A percentile compares a stretch with the other conserved stretches of the same genome.
Conservation (phyloP, 75 land plant species). For the Selaginella moellendorffii region DNA sequence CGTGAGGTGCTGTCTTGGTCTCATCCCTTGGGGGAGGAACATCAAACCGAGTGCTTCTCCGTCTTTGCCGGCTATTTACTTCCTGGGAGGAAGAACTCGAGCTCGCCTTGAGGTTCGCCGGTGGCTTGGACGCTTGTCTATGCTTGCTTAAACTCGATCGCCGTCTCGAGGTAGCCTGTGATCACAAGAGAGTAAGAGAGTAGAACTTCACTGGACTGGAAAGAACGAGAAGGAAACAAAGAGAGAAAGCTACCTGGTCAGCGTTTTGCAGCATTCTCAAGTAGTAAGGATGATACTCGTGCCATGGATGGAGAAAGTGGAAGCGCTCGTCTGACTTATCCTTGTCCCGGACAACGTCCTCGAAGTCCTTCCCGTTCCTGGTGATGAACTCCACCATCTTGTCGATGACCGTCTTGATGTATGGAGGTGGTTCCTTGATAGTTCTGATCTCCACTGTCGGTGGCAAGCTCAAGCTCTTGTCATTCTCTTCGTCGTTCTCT, state of each 20-base stretch:
- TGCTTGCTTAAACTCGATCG: background rate
- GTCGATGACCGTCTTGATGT: slow-evolving; percentile 34
- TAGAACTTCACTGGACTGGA: too few relatives aligned
- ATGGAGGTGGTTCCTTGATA: slow-evolving; percentile 49
- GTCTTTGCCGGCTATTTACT: too few relatives aligned
- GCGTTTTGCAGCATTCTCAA: slow-evolving; percentile 31
- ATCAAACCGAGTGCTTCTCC: background rate
- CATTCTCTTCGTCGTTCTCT: slow-evolving; percentile 58
- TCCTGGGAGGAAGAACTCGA: too few relatives aligned
- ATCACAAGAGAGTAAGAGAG: background rate
- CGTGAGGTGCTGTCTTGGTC: too few relatives aligned
- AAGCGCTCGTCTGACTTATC: slow-evolving; percentile 37
- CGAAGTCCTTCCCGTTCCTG: slow-evolving; percentile 62
- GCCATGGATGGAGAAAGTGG: slow-evolving; percentile 46
- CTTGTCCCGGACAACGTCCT: slow-evolving; percentile 44
- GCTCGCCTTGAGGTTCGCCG: too few relatives aligned
- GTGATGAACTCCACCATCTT: slow-evolving; percentile 62
- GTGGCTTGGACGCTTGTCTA: too few relatives aligned
- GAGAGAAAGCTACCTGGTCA: slow-evolving; percentile 32
- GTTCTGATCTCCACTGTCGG: background rate
- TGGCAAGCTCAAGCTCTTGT: slow-evolving; percentile 6
- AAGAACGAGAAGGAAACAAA: background rate
- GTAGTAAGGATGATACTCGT: slow-evolving; percentile 55
- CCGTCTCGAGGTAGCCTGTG: background rate
- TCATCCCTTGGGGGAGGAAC: too few relatives aligned